Evolutionary conservation across 768 basidiomycete species (phyloP).

Genomic region (Termitomyces sp.): DNA sequence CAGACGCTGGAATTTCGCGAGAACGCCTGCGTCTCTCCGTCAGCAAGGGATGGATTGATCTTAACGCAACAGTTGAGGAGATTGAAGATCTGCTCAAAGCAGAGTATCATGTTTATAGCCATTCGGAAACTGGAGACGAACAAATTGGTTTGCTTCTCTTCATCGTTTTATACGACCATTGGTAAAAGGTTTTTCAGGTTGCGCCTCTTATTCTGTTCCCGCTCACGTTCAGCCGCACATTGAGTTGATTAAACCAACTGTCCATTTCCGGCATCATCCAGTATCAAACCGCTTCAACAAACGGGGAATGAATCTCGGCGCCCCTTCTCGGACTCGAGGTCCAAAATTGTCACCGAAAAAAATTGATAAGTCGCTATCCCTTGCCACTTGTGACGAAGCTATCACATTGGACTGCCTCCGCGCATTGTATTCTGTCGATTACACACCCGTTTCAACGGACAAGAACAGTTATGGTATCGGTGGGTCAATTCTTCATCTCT

Average conservation of each 20-base stretch:
- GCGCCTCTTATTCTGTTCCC: constrained; percentile 34
- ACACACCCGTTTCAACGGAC: constrained; percentile 20
- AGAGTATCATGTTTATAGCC: constrained; percentile 42
- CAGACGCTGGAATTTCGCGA: constrained; percentile 31
- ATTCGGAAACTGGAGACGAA: constrained; percentile 29
- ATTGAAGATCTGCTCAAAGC: constrained; percentile 37
- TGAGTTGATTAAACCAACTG: constrained; percentile 38
- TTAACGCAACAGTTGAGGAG: constrained; percentile 37
- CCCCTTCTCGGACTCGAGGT: constrained; percentile 1
- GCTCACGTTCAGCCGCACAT: constrained; percentile 35
- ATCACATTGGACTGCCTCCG: constrained; percentile 24
- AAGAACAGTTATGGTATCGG: constrained; percentile 25
- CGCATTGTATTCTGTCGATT: constrained; percentile 21
- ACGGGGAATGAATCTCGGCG: constrained; percentile 10
- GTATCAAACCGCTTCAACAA: constrained; percentile 16
- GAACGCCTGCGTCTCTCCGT: constrained; percentile 32
- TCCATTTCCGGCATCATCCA: constrained; percentile 33
- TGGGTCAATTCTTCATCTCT: background rate
- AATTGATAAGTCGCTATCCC: background rate
- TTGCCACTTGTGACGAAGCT: constrained; percentile 18
- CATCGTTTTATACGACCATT: background rate
- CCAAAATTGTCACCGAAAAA: constrained; percentile 6
- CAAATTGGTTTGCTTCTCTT: constrained; percentile 25
- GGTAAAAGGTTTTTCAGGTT: constrained; percentile 21
- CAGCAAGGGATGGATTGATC: constrained; percentile 36